A percentile compares a stretch with the other conserved stretches of the same genome.
Evolutionary conservation across 108 stramenopile species (phyloP).

Genomic region (Fragilaria radians): DNA sequence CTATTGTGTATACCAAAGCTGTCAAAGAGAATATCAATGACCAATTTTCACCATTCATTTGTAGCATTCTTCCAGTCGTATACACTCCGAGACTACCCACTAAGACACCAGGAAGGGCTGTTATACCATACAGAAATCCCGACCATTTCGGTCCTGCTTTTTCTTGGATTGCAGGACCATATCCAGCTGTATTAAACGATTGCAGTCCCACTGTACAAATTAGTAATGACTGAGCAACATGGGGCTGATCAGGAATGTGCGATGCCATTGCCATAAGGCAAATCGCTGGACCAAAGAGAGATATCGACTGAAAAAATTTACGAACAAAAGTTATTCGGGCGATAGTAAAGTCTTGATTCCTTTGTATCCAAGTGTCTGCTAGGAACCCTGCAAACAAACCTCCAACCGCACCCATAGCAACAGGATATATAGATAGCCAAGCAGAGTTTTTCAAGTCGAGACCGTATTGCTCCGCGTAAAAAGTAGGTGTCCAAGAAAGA

Average conservation of each 20-base stretch:
- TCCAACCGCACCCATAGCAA: constrained; percentile 63
- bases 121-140: constrained; percentile 63
- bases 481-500: constrained; percentile 85
- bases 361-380: constrained; percentile 49
- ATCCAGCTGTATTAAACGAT: constrained; percentile 70
- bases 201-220: constrained; percentile 53
- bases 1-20: constrained; percentile 47
- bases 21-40: constrained; percentile 53
- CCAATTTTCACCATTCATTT: constrained; percentile 64
- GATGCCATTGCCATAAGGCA: constrained; percentile 49
- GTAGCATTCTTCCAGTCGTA: constrained; percentile 56
- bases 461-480: constrained; percentile 78
- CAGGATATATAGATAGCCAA: constrained; percentile 56
- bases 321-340: constrained; percentile 44
- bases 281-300: constrained; percentile 67
- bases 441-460: constrained; percentile 73
- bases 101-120: constrained; percentile 63
- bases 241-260: constrained; percentile 44
- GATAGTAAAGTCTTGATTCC: constrained; percentile 10
- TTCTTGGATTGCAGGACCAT: constrained; percentile 72
- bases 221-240: constrained; percentile 46
- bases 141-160: constrained; percentile 73
- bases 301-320: constrained; percentile 72
- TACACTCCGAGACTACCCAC: constrained; percentile 63
- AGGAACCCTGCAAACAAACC: constrained; percentile 60